These are phyloP conservation scores for Tylopilus vinaceipallidus DNA, from an alignment of 768 basidiomycete species.

Conservation along the genomic window DNA sequence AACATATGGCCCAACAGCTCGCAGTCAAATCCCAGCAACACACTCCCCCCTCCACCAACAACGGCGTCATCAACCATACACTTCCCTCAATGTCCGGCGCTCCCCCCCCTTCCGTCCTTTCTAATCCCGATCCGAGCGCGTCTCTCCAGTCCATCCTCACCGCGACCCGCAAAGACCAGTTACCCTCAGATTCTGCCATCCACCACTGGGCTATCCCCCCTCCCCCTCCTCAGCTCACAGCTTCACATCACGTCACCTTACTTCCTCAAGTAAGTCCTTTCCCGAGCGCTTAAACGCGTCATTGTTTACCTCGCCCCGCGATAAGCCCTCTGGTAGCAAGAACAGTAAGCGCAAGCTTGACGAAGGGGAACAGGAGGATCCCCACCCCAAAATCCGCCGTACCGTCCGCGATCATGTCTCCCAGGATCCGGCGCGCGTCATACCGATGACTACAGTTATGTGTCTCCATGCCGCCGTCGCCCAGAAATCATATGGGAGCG, in stretches of 20 bases:
- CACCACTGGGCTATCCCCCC: slow-evolving; percentile 39
- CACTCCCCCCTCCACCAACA: slow-evolving; percentile 20
- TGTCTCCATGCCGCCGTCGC: slow-evolving; percentile 91
- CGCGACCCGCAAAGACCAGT: slow-evolving; percentile 32
- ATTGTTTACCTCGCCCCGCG: slow-evolving; percentile 21
- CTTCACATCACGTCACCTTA: slow-evolving; percentile 27
- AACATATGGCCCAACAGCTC: slow-evolving; percentile 32
- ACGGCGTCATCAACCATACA: slow-evolving; percentile 28
- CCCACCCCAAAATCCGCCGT: slow-evolving; percentile 77
- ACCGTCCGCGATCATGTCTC: slow-evolving; percentile 81
- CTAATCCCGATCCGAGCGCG: slow-evolving; percentile 39
- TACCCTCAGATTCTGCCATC: slow-evolving; percentile 28
- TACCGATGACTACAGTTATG: slow-evolving; percentile 89
- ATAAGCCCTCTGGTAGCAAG: slow-evolving; percentile 35
- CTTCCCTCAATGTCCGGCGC: slow-evolving; percentile 32
- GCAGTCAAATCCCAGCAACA: slow-evolving; percentile 23
- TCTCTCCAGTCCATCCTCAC: slow-evolving; percentile 41
- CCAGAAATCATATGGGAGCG: slow-evolving; percentile 94
- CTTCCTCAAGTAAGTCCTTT: slow-evolving; percentile 40
- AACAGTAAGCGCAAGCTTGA: slow-evolving; percentile 77
- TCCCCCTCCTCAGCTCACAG: slow-evolving; percentile 31
- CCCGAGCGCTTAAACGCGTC: slow-evolving; percentile 31
- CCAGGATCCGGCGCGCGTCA: slow-evolving; percentile 69
- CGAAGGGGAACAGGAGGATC: slow-evolving; percentile 53
- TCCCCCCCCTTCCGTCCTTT: slow-evolving; percentile 31